phyloP scores from a whole-genome alignment of 352 stramenopile species.

The Pythium aphanidermatum region DNA sequence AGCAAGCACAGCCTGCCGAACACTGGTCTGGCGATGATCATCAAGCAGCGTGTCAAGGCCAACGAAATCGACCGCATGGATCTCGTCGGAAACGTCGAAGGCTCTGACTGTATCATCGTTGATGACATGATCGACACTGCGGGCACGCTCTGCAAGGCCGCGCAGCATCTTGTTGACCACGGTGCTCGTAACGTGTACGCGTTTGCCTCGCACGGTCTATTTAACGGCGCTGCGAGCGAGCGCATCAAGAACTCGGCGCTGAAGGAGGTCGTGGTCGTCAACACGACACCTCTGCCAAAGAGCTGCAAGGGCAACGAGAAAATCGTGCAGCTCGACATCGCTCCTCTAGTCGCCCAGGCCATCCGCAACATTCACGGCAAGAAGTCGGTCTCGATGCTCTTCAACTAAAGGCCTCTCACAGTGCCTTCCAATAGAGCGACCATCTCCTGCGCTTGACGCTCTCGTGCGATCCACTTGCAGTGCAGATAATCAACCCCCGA shows the following conservation, averaged over 20 bases:
- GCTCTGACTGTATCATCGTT: conserved; percentile 99
- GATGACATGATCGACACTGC: conserved; percentile 99
- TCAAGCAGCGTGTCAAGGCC: conserved; percentile 98
- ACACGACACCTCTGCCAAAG: conserved; percentile 81
- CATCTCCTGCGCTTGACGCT: no score
- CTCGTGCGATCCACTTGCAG: no score
- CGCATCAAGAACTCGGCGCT: conserved; percentile 88
- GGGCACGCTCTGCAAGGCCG: conserved; percentile 97
- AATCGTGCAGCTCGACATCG: conserved; percentile 97
- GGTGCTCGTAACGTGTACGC: conserved; percentile 98
- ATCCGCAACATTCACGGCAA: conserved; percentile 99
- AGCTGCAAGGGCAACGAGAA: conserved; percentile 95
- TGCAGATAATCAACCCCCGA: no score
- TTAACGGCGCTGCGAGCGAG: conserved; percentile 89
- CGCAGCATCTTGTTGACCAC: conserved; percentile 94
- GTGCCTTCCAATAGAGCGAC: no score
- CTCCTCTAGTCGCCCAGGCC: conserved; percentile 96
- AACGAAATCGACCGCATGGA: conserved; percentile 99
- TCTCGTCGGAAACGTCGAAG: conserved; percentile 97
- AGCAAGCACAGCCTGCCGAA: conserved; percentile 97
- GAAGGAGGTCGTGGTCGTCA: conserved; percentile 89
- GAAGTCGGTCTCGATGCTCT: conserved; percentile 99
- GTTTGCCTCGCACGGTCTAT: conserved; percentile 98
- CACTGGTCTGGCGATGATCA: conserved; percentile 99
- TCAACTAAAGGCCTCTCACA: conserved; percentile 86